Conservation (phyloP, 257 asterid genomes). For the Solanum chiquidenum region DNA sequence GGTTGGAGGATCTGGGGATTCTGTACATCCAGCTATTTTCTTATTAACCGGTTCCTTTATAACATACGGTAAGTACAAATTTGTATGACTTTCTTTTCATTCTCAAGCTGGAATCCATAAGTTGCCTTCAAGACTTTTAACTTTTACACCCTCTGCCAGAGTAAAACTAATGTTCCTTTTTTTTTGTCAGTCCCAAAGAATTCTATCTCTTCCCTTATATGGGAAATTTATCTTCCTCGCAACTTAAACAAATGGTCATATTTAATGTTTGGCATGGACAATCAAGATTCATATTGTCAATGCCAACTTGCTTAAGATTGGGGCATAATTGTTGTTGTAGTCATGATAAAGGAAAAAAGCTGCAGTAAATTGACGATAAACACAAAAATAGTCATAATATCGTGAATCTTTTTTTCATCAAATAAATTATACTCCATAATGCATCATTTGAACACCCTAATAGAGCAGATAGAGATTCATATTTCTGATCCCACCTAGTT, state of each 20-base stretch:
- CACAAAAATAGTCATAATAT: background rate
- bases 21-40: background rate
- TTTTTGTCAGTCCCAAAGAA: background rate
- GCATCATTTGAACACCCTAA: background rate
- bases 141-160: background rate
- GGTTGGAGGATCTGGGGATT: background rate
- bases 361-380: background rate
- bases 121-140: background rate
- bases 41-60: background rate
- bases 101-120: background rate
- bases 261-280: background rate
- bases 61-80: background rate
- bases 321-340: background rate
- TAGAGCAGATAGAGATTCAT: background rate
- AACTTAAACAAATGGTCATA: background rate
- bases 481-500: background rate
- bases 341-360: background rate
- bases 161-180: background rate
- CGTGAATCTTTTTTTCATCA: background rate
- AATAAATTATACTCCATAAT: background rate
- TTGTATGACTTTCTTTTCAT: background rate
- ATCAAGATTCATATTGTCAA: background rate
- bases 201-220: background rate
- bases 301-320: background rate
- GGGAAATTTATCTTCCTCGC: background rate